Base-by-base conservation (phyloP, 257 asterid species). In the Solanum pinnatisectum region DNA sequence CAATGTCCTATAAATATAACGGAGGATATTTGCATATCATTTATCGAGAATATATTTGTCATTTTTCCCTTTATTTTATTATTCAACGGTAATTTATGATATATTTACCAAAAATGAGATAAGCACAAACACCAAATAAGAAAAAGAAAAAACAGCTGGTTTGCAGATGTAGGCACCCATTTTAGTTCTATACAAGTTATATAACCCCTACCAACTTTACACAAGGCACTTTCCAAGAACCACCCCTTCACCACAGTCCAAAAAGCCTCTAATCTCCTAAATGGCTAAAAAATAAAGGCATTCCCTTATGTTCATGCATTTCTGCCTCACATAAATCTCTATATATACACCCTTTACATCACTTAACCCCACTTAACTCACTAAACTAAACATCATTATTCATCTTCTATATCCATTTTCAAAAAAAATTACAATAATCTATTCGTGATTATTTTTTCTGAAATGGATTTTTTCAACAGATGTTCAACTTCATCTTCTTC, bases 141-240 rank as follows among this genome's bases (percentile, higher is more conserved):
- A 20, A 20, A 84, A 84, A 63, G 71, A 32, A 6, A 90, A 70
- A 90, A 85, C 60, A 60, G 81, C 73, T 83, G 85, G 42, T 85
- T 71, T 40, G 70, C 83, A 85, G 90, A 90, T 90, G 89, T 90
- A 86, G 74, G 89, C 85, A 81, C 89, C 77, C 65, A 37, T 87
- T 59, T 35, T 42, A 70, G 74, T 84, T 81, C 63, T 25, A 81
- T 68, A 83, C 30, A 81, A 88, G 79, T 88, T 83, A 63, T 65
- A 60, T 67, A 59, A 83, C 88, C 92, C 93, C 93, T 88, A 89
- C 93, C 96, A 89, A 91, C 96, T 92, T 90, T 88, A 91, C 95
- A 92, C 42, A 2, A 86, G 92, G 94, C 92, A 94, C 46, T 87
- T 95, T 94, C 98, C 93, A 79, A 91, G 97, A 95, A 94, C 94